Base-by-base conservation (phyloP, 2,329 filamentous ascomycete genomes). In the Furcasterigmium furcatum region DNA sequence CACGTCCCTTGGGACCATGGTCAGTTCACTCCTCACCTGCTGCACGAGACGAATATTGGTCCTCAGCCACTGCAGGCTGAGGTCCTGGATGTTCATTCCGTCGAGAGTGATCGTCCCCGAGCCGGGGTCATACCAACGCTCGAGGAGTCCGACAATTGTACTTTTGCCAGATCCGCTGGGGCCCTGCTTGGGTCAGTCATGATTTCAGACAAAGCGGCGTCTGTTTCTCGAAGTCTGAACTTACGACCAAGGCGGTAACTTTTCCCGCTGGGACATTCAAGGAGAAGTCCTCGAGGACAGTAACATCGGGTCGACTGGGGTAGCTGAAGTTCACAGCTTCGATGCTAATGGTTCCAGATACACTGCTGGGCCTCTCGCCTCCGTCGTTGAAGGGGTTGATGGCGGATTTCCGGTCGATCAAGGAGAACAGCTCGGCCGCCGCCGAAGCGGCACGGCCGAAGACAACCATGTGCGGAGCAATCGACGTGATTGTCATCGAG, bases 301-400 rank as follows among this genome's bases (percentile, higher is more conserved):
- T 72, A 4, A 84, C 81, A 52, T 86, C 80, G 0, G 82, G 79
- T 2, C 84, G 73, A 5, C 82, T 85, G 8, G 84, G 84, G 51
- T 88, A 88, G 52, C 84, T 80, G 58, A 86, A 84, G 51, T 77
- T 79, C 53, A 87, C 70, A 48, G 80, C 68, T 44, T 71, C 70
- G 39, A 88, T 73, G 55, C 86, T 79, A 43, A 87, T 74, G 5
- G 38, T 9, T 1, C 58, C 58, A 1, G 25, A 24, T 1, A 51
- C 46, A n/a, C 46, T 32, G 9, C 3, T 5, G 34, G 40, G 40
- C 19, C 16, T 42, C 19, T 42, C 40, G 19, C 40, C 40, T 10
- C 18, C 8, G 13, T 42, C 29, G 19, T 51, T 44, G n/a, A 56
- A 53, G 0, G 58, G 53, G 38, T 62, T 44, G 35, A 58, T 59